Evolutionary conservation across 2,329 filamentous ascomycete species (phyloP).

Genomic region (Ophiostoma angusticollis): DNA sequence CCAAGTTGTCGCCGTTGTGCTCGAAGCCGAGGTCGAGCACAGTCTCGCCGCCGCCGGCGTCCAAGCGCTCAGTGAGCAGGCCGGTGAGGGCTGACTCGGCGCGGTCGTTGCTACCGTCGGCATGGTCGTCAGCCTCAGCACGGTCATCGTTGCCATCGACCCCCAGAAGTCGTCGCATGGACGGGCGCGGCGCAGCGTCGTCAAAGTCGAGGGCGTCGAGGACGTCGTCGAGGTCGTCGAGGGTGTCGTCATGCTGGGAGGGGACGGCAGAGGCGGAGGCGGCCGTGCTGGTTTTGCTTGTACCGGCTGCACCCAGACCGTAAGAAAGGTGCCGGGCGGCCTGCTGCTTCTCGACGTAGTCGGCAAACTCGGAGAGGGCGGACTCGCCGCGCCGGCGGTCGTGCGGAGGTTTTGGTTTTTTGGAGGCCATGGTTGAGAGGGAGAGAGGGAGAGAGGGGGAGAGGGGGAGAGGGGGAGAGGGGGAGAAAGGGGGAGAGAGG

Average conservation of each 20-base stretch:
- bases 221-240: constrained; percentile 81
- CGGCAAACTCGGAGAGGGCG: constrained; percentile 88
- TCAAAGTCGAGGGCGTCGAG: constrained; percentile 75
- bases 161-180: constrained; percentile 66
- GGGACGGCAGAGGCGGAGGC: constrained; percentile 17
- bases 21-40: constrained; percentile 89
- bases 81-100: constrained; percentile 50
- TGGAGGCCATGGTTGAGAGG: constrained; percentile 36
- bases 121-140: constrained; percentile 30
- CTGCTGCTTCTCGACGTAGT: constrained; percentile 94
- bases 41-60: constrained; percentile 77
- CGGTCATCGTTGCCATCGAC: constrained; percentile 29
- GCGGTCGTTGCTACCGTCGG: constrained; percentile 45
- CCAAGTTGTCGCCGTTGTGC: constrained; percentile 77
- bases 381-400: constrained; percentile 81
- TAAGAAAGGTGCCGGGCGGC: constrained; percentile 49
- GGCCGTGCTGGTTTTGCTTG: constrained; percentile 20
- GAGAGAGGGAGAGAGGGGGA: neutral
- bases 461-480: neutral
- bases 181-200: constrained; percentile 54
- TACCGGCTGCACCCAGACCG: constrained; percentile 17
- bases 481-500: neutral
- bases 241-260: constrained; percentile 23
- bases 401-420: constrained; percentile 49
- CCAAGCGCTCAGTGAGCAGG: constrained; percentile 54